phyloP scores from a whole-genome alignment of 371 early-diverging fungal genomes.

The Batkoa obscura region DNA sequence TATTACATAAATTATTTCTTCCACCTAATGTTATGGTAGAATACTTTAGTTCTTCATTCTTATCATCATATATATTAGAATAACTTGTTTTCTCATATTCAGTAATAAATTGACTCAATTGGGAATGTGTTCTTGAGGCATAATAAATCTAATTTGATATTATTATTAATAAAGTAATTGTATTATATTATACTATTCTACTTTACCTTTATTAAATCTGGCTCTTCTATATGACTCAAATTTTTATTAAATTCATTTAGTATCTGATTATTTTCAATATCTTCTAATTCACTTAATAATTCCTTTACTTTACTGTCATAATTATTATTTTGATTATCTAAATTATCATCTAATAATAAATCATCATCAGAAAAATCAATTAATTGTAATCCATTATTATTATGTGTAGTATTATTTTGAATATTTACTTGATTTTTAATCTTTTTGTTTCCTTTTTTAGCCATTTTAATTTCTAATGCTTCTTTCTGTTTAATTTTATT shows the following conservation, averaged over 20 bases:
- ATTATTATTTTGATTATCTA: neutral
- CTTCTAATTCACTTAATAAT: conserved; percentile 7
- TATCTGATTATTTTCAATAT: conserved; percentile 7
- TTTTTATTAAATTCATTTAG: neutral
- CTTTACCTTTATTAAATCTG: conserved; percentile 22
- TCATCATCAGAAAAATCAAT: neutral
- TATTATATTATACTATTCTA: too few species aligned
- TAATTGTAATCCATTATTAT: too few species aligned
- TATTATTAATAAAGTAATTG: too few species aligned
- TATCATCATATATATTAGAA: conserved; percentile 16
- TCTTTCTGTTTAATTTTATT: conserved; percentile 13
- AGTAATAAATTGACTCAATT: conserved; percentile 73
- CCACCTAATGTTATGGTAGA: conserved; percentile 53
- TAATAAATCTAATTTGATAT: conserved; percentile 33
- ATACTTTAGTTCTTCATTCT: conserved; percentile 11
- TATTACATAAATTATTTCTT: conserved; percentile 68
- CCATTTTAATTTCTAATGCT: neutral
- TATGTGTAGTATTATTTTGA: too few species aligned
- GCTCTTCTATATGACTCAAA: conserved; percentile 18
- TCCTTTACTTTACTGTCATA: neutral
- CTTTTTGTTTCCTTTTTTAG: conserved; percentile 6
- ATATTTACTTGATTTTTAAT: too few species aligned
- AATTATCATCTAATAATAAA: neutral
- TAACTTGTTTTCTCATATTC: conserved; percentile 71
- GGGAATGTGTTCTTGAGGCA: conserved; percentile 84